phyloP scores from a whole-genome alignment of 2,329 filamentous ascomycete species.

The Arthrocladium fulminans region DNA sequence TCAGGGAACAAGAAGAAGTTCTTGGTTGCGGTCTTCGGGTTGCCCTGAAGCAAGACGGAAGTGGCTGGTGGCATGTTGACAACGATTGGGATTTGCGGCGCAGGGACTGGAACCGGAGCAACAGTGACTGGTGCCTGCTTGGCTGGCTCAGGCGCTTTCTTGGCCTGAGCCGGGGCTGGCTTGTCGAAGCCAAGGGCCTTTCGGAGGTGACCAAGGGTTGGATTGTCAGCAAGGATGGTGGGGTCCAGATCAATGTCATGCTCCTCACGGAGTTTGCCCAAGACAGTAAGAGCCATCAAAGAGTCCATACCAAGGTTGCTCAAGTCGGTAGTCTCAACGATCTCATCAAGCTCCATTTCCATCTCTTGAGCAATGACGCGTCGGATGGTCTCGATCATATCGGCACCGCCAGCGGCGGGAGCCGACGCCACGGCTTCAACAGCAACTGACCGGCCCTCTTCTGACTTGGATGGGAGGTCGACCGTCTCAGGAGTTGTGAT shows the following conservation, averaged over 20 bases:
- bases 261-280: conserved; percentile 37
- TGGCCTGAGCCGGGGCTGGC: conserved; percentile 25
- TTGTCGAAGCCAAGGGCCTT: conserved; percentile 31
- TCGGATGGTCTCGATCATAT: conserved; percentile 33
- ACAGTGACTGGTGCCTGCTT: conserved; percentile 20
- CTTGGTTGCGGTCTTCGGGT: conserved; percentile 34
- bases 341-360: conserved; percentile 33
- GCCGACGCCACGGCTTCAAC: conserved; percentile 26
- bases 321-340: conserved; percentile 33
- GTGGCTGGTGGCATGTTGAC: conserved; percentile 32
- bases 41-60: conserved; percentile 36
- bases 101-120: conserved; percentile 19
- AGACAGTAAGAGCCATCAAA: conserved; percentile 37
- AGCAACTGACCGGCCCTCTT: conserved; percentile 22
- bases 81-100: conserved; percentile 19
- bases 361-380: conserved; percentile 37
- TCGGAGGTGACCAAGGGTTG: conserved; percentile 34
- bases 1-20: conserved; percentile 38
- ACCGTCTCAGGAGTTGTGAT: conserved; percentile 24
- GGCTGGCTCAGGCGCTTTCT: conserved; percentile 17
- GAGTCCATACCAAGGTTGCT: conserved; percentile 39
- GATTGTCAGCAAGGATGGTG: conserved; percentile 38
- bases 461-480: conserved; percentile 21
- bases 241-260: conserved; percentile 34
- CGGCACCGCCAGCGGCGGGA: conserved; percentile 29